A percentile compares a stretch with the other conserved stretches of the same genome.
Conservation (phyloP, 1,284 basidiomycete species). For the Cutaneotrichosporon cavernicola region DNA sequence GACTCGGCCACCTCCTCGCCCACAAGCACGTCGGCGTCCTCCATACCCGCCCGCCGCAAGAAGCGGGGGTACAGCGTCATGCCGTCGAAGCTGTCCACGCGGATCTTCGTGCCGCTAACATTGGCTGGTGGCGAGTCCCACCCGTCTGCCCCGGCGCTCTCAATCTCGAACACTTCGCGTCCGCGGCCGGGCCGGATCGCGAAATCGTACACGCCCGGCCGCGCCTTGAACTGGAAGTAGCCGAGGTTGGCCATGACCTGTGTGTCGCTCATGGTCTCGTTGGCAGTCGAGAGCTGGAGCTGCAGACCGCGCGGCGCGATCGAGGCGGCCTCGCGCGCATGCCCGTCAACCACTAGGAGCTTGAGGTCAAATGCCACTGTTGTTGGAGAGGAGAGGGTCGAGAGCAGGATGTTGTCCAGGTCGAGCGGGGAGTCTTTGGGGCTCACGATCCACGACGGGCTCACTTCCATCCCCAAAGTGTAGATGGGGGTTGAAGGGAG, state of each 20-base stretch:
- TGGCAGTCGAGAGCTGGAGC: conserved; percentile 66
- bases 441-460: conserved; percentile 85
- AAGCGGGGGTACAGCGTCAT: conserved; percentile 83
- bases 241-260: conserved; percentile 92
- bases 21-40: conserved; percentile 71
- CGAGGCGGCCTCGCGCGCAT: conserved; percentile 71
- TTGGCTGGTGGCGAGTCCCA: conserved; percentile 72
- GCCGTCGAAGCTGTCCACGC: conserved; percentile 82
- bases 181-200: conserved; percentile 80
- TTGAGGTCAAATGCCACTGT: conserved; percentile 88
- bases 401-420: conserved; percentile 90
- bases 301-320: conserved; percentile 78
- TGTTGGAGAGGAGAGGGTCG: conserved; percentile 58
- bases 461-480: conserved; percentile 86
- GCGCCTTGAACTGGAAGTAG: conserved; percentile 92
- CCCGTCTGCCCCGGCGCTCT: conserved; percentile 78
- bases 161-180: conserved; percentile 73
- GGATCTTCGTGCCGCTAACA: conserved; percentile 65
- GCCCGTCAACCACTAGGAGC: conserved; percentile 88
- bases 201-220: conserved; percentile 80
- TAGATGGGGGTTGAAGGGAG: conserved; percentile 69
- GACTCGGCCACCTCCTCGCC: conserved; percentile 5
- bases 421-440: conserved; percentile 86
- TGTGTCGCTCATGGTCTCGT: conserved; percentile 69
- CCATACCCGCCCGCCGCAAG: conserved; percentile 70